Conservation (phyloP, 257 asterid species). For the Nicotiana knightiana region DNA sequence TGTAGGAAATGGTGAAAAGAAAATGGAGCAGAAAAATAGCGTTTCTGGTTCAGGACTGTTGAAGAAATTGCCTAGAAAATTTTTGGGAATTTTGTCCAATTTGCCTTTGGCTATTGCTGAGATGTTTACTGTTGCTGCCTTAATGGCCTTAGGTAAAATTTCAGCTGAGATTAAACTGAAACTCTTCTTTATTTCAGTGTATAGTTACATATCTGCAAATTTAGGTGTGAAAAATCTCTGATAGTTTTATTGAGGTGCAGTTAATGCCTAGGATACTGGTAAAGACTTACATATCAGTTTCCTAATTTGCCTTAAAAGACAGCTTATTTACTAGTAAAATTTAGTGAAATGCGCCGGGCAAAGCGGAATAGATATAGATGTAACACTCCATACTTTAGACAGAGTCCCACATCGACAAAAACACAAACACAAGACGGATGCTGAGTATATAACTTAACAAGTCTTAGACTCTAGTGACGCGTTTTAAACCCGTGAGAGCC, state of each 20-base stretch:
- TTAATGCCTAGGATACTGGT: background rate
- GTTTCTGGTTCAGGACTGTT: conserved; percentile 22
- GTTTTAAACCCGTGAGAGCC: too few relatives aligned
- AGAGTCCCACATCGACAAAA: too few relatives aligned
- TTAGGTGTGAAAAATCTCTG: background rate
- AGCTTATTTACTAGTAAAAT: background rate
- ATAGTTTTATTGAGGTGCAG: background rate
- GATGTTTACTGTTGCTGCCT: conserved; percentile 71
- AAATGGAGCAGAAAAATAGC: conserved; percentile 21
- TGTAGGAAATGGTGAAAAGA: conserved; percentile 16
- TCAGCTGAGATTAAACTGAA: background rate
- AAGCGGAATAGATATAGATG: background rate
- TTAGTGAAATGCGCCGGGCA: background rate
- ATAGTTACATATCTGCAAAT: background rate
- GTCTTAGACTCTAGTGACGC: too few relatives aligned
- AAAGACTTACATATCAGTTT: background rate
- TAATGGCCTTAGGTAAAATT: conserved; percentile 81
- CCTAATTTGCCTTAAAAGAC: background rate
- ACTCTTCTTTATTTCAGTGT: background rate
- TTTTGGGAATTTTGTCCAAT: conserved; percentile 60
- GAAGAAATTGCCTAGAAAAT: conserved; percentile 46
- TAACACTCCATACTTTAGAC: too few relatives aligned
- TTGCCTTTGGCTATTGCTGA: conserved; percentile 81
- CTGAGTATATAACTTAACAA: too few relatives aligned
- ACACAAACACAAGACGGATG: too few relatives aligned